Evolutionary conservation across 768 basidiomycete genomes (phyloP), one percentile per base, ranked within the genome.

Genomic region (Termitomyces sp.): DNA sequence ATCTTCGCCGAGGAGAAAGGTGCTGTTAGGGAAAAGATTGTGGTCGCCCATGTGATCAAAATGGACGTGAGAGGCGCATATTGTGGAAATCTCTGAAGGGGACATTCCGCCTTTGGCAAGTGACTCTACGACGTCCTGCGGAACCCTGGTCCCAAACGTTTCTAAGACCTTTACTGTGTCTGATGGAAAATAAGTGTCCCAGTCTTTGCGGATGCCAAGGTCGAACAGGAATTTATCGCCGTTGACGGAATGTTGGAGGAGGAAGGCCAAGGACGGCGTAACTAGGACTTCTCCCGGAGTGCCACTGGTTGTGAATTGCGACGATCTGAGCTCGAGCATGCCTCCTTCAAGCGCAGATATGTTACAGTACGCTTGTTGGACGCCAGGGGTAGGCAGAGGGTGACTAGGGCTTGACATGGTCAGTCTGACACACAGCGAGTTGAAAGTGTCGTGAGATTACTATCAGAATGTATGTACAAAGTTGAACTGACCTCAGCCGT

Each of bases 321-420:
- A 73, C 24, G 78, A 64, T 0, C 74, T 65, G 9, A 84, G 61
- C 26, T 62, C 62, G 6, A 86, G 67, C 10, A 72, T 61, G 5
- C 84, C 85, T 0, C 76, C 79, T 59, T 83, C 82, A 37, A 87
- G 74, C 0, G 80, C 83, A 40, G 85, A 87, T 34, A 86, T 76
- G 30, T 75, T 62, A 57, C 80, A 78, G 63, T 77, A 85, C 0
- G 83, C 69, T 63, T 86, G 85, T 52, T 76, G 68, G 0, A 64
- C 49, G 7, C 62, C 33, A 2, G 81, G 79, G 3, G 66, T 63
- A 9, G 82, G 82, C 36, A 84, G 70, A 1, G 69, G 47, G 62
- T 69, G 66, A 14, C 27, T 53, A 8, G 16, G 16, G 32, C 30
- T 34, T n/a, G 48, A 33, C 57, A 53, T 53, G n/a, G 9, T 47